Percentiles rank a stretch among this genome's conserved stretches.
Evolutionary conservation across 2,329 filamentous ascomycete species (phyloP).

Genomic region (Penicillium polonicum): DNA sequence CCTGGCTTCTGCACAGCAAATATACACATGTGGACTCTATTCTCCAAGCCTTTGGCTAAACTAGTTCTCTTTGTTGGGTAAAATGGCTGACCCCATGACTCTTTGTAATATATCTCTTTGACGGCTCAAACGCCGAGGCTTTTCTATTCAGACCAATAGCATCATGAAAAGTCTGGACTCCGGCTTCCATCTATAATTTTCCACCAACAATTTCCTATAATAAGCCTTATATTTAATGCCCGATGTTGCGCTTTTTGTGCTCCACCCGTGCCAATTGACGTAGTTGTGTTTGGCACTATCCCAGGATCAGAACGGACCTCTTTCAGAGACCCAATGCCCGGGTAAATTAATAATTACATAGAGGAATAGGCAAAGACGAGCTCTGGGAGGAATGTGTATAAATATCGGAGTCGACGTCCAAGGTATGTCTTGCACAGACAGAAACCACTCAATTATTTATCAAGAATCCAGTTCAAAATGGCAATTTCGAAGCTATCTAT

Average conservation of each 20-base stretch:
- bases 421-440: not conserved
- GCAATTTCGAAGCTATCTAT: conserved; percentile 27
- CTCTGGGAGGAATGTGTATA: not conserved
- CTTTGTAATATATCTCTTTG: not conserved
- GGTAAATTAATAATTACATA: not conserved
- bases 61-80: not conserved
- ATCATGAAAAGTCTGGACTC: not conserved
- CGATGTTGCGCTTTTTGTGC: not conserved
- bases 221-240: not conserved
- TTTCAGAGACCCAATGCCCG: not conserved
- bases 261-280: not conserved
- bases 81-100: not conserved
- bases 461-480: conserved; percentile 18
- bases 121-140: not conserved
- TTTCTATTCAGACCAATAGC: not conserved
- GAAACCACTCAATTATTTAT: not conserved
- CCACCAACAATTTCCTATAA: not conserved
- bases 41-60: not conserved
- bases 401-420: not conserved
- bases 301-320: conserved; percentile 17
- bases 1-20: not conserved
- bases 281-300: conserved; percentile 13
- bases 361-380: not conserved
- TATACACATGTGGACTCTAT: not conserved
- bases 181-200: not conserved